Evolutionary conservation across 73 alveolate species (phyloP).

Genomic region (Stentor coeruleus): DNA sequence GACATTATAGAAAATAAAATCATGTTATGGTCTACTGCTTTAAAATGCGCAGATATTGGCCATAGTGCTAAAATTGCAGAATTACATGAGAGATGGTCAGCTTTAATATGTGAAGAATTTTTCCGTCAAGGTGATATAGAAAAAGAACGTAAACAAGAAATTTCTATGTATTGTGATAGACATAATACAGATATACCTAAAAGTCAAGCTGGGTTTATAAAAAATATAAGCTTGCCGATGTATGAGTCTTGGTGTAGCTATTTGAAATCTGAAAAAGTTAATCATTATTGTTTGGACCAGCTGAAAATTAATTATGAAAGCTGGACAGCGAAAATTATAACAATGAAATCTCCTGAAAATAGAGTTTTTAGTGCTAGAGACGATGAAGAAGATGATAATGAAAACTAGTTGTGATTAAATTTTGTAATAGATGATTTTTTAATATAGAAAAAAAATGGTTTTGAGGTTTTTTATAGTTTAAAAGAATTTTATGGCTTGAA

Average conservation of each 20-base stretch:
- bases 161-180: constrained; percentile 17
- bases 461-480: too few relatives aligned
- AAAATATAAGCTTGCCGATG: background rate
- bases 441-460: too few relatives aligned
- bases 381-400: background rate
- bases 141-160: constrained; percentile 24
- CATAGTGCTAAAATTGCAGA: constrained; percentile 28
- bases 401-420: too few relatives aligned
- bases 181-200: constrained; percentile 9
- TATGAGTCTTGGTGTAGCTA: background rate
- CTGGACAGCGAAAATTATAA: background rate
- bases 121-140: constrained; percentile 40
- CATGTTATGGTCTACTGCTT: background rate
- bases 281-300: constrained; percentile 6
- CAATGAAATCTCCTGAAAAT: background rate
- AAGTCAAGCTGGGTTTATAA: constrained; percentile 11
- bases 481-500: too few relatives aligned
- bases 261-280: background rate
- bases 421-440: background rate
- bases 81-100: constrained; percentile 36
- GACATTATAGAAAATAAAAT: constrained; percentile 21
- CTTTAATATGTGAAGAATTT: constrained; percentile 35
- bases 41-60: constrained; percentile 36
- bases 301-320: background rate
- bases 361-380: too few relatives aligned